Percentiles rank a stretch among this genome's conserved stretches.
Evolutionary conservation across 202 grass and related monocot species (phyloP).

Genomic region (Panicum virgatum): DNA sequence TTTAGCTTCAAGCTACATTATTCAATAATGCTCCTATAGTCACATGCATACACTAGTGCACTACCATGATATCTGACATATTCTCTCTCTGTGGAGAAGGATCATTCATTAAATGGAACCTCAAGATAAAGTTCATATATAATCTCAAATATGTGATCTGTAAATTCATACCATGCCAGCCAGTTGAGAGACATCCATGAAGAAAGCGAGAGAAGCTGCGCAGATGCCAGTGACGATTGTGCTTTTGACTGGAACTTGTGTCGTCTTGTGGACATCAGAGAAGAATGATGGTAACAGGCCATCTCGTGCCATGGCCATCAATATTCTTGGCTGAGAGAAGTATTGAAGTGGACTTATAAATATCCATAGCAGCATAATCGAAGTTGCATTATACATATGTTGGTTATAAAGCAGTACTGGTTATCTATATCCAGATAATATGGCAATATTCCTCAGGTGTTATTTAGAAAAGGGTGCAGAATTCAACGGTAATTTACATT

Average conservation of each 20-base stretch:
- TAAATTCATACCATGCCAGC: conserved; percentile 83
- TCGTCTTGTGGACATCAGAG: conserved; percentile 64
- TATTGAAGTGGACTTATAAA: conserved; percentile 16
- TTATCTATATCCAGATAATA: not conserved
- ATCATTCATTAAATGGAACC: not conserved
- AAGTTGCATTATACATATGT: not conserved
- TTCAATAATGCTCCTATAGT: not conserved
- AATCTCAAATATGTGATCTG: not conserved
- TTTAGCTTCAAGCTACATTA: not conserved
- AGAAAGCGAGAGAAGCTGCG: conserved; percentile 70
- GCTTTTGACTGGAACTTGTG: conserved; percentile 98
- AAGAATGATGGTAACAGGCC: conserved; percentile 93
- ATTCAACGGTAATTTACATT: not conserved
- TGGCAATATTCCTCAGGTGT: not conserved
- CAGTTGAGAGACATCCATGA: conserved; percentile 96
- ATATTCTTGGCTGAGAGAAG: conserved; percentile 83
- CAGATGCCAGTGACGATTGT: conserved; percentile 84
- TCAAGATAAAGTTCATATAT: not conserved
- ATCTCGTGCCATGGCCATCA: conserved; percentile 98
- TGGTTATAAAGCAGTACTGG: not conserved
- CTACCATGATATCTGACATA: not conserved
- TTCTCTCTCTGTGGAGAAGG: not conserved
- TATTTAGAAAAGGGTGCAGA: not conserved
- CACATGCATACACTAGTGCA: conserved; percentile 3
- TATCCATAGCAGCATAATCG: not conserved